Evolutionary conservation across 176 grass and related monocot species (phyloP), one percentile per base, ranked within the genome.

Genomic region (Zoysia pacifica): DNA sequence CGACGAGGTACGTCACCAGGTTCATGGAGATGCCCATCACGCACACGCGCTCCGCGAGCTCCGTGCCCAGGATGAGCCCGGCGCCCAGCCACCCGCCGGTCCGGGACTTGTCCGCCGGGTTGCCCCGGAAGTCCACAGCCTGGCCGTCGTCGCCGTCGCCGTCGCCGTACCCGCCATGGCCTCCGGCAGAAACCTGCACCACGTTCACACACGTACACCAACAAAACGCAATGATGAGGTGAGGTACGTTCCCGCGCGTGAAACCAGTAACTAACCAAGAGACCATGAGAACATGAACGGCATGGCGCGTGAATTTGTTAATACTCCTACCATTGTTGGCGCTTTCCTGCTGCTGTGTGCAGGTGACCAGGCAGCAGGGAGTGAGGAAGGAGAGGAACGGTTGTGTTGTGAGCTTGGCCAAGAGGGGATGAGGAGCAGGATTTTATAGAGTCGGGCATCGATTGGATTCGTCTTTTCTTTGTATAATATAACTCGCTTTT

Each of bases 1-100:
- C 79, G 40, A 86, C 83, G 41, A 90, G 79, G 80, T 91, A 94
- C 12, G 88, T 87, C 12, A 94, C 92, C 36, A 94, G 79, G 85
- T 94, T 94, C 86, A 89, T 87, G 0, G 82, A 88, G 70, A 94
- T 90, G 74, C 92, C 92, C 76, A 97, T 91, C 78, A 93, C 94
- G 43, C 84, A 89, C 38, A 97, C 64, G 14, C 94, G 90, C 85
- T 97, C 94, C 58, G 94, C 78, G 5, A 97, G 81, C 83, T 97
- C 91, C 66, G 86, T 83, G 89, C 93, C 82, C 42, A 97, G 86
- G 77, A 97, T 94, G 4, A 97, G 86, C 0, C 91, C 94, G 18
- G 94, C 89, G 7, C 91, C 94, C 41, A 97, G 79, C 94, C 94
- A 97, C 28, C 94, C 89, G 20, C 94, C 94, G 15, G 91, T 94